Evolutionary conservation across 2,329 filamentous ascomycete genomes (phyloP).

Genomic region (Sarocladium strictum): DNA sequence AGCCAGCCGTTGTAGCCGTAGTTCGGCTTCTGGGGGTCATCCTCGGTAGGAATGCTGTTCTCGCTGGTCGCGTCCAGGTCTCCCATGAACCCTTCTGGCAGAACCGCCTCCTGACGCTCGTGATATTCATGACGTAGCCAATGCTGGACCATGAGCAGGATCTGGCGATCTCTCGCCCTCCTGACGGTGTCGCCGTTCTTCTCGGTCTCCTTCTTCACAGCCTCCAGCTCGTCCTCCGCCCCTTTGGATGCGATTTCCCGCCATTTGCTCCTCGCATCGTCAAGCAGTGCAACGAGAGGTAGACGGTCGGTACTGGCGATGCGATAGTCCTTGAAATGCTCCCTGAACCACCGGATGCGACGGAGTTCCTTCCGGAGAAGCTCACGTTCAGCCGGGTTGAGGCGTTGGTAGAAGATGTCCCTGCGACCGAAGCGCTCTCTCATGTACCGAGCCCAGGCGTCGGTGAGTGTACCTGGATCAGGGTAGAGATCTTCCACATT

Average conservation of each 20-base stretch:
- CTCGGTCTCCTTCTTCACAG: conserved; percentile 11
- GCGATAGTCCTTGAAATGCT: conserved; percentile 17
- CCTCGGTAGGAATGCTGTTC: conserved; percentile 7
- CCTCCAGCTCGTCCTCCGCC: conserved; percentile 12
- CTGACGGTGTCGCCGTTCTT: neutral
- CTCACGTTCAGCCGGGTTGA: conserved; percentile 12
- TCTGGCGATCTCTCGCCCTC: conserved; percentile 6
- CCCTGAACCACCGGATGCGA: conserved; percentile 14
- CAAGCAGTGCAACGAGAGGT: conserved; percentile 14
- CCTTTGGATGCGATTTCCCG: conserved; percentile 13
- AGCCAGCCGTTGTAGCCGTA: conserved; percentile 17
- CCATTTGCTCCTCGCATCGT: conserved; percentile 15
- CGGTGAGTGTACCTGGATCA: conserved; percentile 6
- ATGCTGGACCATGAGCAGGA: conserved; percentile 12
- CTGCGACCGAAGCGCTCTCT: conserved; percentile 11
- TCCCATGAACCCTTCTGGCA: conserved; percentile 13
- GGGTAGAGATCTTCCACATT: conserved; percentile 12
- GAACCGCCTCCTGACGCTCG: conserved; percentile 7
- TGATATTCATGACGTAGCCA: conserved; percentile 12
- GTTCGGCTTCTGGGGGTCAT: conserved; percentile 14
- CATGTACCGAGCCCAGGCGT: conserved; percentile 14
- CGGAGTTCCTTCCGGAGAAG: conserved; percentile 15
- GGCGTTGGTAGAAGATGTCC: conserved; percentile 10
- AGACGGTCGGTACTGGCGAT: conserved; percentile 12
- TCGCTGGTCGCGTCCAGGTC: conserved; percentile 11